Evolutionary conservation across 169 alveolate species (phyloP).

Genomic region (Cryptosporidium viatorum): DNA sequence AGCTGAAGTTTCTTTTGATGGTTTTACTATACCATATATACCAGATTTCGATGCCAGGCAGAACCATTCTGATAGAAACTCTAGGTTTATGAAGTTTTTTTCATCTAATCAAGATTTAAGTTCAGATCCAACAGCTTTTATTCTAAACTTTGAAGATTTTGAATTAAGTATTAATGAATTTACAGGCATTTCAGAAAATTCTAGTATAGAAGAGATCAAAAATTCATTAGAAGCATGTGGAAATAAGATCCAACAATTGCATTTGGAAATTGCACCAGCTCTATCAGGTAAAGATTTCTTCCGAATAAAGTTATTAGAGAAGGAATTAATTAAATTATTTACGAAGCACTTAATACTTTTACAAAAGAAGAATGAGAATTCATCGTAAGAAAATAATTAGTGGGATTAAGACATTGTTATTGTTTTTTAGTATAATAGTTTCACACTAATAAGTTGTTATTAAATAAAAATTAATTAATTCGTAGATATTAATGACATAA

Average conservation of each 20-base stretch:
- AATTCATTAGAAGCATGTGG: slow-evolving; percentile 10
- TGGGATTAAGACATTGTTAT: no score
- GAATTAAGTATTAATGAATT: no score
- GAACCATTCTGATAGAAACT: no score
- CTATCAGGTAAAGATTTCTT: not conserved
- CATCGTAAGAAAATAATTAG: not conserved
- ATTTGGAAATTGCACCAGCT: slow-evolving; percentile 4
- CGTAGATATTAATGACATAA: no score
- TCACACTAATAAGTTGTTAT: no score
- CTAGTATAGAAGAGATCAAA: not conserved
- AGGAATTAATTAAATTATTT: not conserved
- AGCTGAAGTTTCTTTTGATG: not conserved
- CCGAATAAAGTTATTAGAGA: not conserved
- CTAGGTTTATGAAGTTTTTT: not conserved
- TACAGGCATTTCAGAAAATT: not conserved
- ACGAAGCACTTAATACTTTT: not conserved
- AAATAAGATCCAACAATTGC: not conserved
- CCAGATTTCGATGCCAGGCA: not conserved
- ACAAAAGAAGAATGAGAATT: not conserved
- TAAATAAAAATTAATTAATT: no score
- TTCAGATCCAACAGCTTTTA: not conserved
- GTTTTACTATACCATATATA: not conserved
- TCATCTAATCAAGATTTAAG: not conserved
- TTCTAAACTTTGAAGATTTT: no score
- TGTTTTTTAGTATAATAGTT: no score